Evolutionary conservation across 768 basidiomycete species (phyloP), one percentile per base, ranked within the genome.

Genomic region (Lactarius quietus): DNA sequence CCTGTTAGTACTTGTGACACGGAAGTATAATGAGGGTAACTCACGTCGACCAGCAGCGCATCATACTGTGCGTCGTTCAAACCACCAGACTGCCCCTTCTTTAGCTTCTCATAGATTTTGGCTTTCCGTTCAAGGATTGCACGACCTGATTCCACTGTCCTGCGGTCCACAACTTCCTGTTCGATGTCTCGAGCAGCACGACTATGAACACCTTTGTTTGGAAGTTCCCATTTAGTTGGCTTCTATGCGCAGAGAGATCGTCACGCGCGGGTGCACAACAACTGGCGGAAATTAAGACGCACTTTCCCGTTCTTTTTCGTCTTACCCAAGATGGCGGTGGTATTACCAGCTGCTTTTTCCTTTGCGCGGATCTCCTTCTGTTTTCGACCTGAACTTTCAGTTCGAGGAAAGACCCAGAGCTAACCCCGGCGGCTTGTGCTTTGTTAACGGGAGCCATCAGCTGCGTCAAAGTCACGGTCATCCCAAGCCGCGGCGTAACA

Each of bases 341-440:
- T 79, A 66, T 80, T 80, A 15, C 88, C 88, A 17, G 83, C 76
- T 14, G 82, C 84, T 70, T 88, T 91, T 60, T 82, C 81, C 72
- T 85, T 88, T 20, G 84, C 75, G 36, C 91, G 80, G 67, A 89
- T 86, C 20, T 88, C 80, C 70, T 87, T 84, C 61, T 79, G 74
- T 78, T 80, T 1, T 77, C 77, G 1, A 85, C 73, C 61, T 83
- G 79, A 9, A 82, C 87, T 67, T 89, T 90, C 51, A 95, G 84
- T 71, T 93, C 90, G n/a, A 92, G 83, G 74, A 93, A 90, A 0
- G 92, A 91, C 64, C 81, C 83, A 5, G 87, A 81, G 66, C 85
- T 89, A 71, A 91, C 81, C 9, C 89, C 89, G 41, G 86, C 84
- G 18, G 85, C 86, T 72, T 84, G 88, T 0, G 85, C 81, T 73